Percentiles rank a stretch among this genome's conserved stretches.
These are phyloP conservation scores for Zelonia costaricensis DNA, from an alignment of 208 protist genomes.

Conservation along the genomic window DNA sequence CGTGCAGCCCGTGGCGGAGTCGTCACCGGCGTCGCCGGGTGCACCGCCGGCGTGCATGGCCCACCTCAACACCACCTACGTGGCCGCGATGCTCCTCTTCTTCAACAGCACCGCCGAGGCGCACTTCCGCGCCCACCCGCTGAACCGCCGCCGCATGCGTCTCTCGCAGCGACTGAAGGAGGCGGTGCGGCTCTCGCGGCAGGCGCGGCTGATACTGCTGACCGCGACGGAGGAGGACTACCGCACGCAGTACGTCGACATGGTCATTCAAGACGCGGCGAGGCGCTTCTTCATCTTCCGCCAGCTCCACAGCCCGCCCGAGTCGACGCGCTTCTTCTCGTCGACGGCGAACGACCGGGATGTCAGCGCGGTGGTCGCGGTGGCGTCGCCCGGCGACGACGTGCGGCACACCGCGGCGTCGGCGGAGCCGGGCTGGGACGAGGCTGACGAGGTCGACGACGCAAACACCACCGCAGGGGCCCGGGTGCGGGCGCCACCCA, in stretches of 20 bases:
- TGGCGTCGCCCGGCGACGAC: background rate
- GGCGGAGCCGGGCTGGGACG: background rate
- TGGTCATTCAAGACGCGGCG: constrained; percentile 26
- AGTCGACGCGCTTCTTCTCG: background rate
- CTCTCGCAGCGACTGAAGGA: constrained; percentile 34
- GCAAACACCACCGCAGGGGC: too few species aligned
- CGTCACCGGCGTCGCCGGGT: constrained; percentile 1
- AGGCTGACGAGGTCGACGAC: background rate
- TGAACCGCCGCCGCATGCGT: constrained; percentile 34
- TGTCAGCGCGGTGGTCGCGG: background rate
- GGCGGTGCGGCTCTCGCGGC: constrained; percentile 29
- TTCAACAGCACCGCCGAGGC: constrained; percentile 49
- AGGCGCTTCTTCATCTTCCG: constrained; percentile 23
- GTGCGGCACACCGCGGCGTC: background rate
- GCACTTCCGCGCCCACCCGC: constrained; percentile 27
- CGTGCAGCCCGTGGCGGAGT: constrained; percentile 1
- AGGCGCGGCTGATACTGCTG: constrained; percentile 39
- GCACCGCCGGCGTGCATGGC: background rate
- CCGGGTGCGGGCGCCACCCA: too few species aligned
- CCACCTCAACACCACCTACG: constrained; percentile 7
- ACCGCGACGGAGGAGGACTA: constrained; percentile 38
- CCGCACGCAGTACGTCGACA: constrained; percentile 31
- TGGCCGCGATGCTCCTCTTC: constrained; percentile 32
- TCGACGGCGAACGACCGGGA: background rate
- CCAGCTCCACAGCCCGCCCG: constrained; percentile 14